Conservation (phyloP, 2,329 filamentous ascomycete species). For the Orbilia javanica region DNA sequence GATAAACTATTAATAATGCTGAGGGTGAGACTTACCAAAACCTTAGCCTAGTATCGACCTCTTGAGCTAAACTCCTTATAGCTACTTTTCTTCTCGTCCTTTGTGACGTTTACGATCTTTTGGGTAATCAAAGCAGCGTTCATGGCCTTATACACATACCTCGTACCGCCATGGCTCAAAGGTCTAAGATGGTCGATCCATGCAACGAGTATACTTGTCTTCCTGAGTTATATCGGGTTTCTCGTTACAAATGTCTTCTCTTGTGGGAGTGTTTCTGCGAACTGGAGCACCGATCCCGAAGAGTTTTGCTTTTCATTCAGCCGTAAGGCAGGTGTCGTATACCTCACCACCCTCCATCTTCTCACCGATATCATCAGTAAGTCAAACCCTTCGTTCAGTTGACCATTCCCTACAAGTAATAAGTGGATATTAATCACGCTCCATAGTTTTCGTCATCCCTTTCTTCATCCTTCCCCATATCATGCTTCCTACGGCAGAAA, state of each 20-base stretch:
- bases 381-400: not conserved
- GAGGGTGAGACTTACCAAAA: constrained; percentile 19
- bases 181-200: constrained; percentile 43
- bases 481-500: constrained; percentile 54
- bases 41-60: not conserved
- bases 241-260: constrained; percentile 53
- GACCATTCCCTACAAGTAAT: no score
- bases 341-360: constrained; percentile 49
- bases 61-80: constrained; percentile 1
- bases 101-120: constrained; percentile 55
- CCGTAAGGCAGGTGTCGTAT: constrained; percentile 40
- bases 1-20: constrained; percentile 36
- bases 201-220: constrained; percentile 38
- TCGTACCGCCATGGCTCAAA: constrained; percentile 54
- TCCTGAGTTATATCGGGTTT: constrained; percentile 54
- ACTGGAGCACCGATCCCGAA: constrained; percentile 53
- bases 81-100: constrained; percentile 56
- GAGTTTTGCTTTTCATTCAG: constrained; percentile 55
- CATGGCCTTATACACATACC: constrained; percentile 50
- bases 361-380: constrained; percentile 55
- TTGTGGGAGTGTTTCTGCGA: constrained; percentile 43
- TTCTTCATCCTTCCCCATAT: constrained; percentile 58
- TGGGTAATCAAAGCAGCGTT: constrained; percentile 56
- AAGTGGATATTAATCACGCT: not conserved
- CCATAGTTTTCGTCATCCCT: constrained; percentile 50